A percentile compares a stretch with the other conserved stretches of the same genome.
Conservation (phyloP, 805 yeast species). For the Teunomyces barrocoloradensis region DNA sequence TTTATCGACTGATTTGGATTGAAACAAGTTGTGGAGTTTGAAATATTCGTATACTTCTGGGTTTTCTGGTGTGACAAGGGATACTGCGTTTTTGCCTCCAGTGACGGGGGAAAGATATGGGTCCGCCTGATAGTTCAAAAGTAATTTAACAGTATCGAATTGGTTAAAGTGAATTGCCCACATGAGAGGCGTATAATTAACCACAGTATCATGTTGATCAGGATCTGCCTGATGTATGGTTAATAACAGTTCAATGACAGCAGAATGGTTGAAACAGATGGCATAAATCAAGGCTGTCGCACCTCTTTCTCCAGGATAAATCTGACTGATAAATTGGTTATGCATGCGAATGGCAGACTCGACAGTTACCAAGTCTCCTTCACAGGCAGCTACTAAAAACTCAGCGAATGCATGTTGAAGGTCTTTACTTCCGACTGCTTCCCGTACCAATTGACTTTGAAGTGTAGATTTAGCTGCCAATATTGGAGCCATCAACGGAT, state of each 20-base stretch:
- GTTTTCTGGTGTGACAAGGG: conserved; percentile 54
- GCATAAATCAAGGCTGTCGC: conserved; percentile 45
- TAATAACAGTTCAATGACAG: conserved; percentile 47
- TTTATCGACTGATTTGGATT: conserved; percentile 6
- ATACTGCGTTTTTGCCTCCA: conserved; percentile 50
- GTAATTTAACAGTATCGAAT: conserved; percentile 49
- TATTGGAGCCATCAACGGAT: conserved; percentile 27
- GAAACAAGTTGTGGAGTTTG: conserved; percentile 46
- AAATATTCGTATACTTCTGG: conserved; percentile 54
- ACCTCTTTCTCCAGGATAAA: conserved; percentile 26
- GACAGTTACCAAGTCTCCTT: conserved; percentile 36
- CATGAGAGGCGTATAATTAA: conserved; percentile 68
- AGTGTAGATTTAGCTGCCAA: conserved; percentile 26
- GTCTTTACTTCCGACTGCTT: background rate
- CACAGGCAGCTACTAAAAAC: conserved; percentile 32
- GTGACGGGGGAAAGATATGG: conserved; percentile 39
- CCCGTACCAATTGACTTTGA: conserved; percentile 3
- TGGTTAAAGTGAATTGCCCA: conserved; percentile 77
- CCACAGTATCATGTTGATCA: conserved; percentile 48
- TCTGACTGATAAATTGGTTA: conserved; percentile 19
- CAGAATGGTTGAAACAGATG: conserved; percentile 50
- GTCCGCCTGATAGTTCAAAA: conserved; percentile 66
- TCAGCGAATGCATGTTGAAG: conserved; percentile 14
- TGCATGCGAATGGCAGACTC: conserved; percentile 23
- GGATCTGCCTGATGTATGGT: conserved; percentile 44